A percentile compares a stretch with the other conserved stretches of the same genome.
These are phyloP conservation scores for Pythium rishiriense DNA, from an alignment of 352 stramenopile genomes.

Conservation along the genomic window DNA sequence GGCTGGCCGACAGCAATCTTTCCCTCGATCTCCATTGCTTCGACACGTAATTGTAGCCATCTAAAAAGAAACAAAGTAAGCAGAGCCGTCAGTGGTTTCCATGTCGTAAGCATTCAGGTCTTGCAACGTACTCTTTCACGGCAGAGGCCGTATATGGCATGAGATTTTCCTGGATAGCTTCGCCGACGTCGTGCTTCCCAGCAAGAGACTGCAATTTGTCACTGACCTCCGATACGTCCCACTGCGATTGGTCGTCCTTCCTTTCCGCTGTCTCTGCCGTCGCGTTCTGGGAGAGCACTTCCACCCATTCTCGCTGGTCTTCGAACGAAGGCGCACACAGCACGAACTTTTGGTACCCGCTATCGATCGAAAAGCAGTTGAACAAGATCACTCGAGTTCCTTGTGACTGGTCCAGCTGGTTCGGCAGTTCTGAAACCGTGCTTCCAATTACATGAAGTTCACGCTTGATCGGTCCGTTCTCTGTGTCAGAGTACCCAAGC, in stretches of 20 bases:
- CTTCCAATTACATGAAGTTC: slow-evolving; percentile 88
- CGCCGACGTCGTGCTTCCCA: slow-evolving; percentile 69
- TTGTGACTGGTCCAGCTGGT: slow-evolving; percentile 89
- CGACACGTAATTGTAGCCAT: slow-evolving; percentile 85
- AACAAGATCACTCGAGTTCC: slow-evolving; percentile 82
- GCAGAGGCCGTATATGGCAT: slow-evolving; percentile 81
- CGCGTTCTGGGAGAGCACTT: slow-evolving; percentile 85
- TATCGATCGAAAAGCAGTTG: slow-evolving; percentile 87
- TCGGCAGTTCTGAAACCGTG: slow-evolving; percentile 76
- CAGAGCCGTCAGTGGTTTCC: not conserved
- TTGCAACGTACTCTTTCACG: slow-evolving; percentile 81
- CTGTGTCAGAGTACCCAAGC: slow-evolving; percentile 74
- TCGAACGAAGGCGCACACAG: slow-evolving; percentile 83
- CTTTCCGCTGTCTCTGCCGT: slow-evolving; percentile 77
- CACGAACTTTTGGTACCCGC: slow-evolving; percentile 81
- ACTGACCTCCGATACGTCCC: slow-evolving; percentile 73
- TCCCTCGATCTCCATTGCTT: slow-evolving; percentile 82
- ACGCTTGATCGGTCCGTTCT: slow-evolving; percentile 83
- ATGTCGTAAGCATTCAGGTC: not conserved
- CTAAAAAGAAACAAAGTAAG: slow-evolving; percentile 31
- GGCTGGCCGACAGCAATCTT: slow-evolving; percentile 76
- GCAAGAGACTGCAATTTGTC: slow-evolving; percentile 79
- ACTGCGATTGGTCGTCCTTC: slow-evolving; percentile 75
- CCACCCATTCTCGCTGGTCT: slow-evolving; percentile 88
- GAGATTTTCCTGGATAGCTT: slow-evolving; percentile 64